Conservation (phyloP, 306 rosid species). For the Fragaria vesca region DNA sequence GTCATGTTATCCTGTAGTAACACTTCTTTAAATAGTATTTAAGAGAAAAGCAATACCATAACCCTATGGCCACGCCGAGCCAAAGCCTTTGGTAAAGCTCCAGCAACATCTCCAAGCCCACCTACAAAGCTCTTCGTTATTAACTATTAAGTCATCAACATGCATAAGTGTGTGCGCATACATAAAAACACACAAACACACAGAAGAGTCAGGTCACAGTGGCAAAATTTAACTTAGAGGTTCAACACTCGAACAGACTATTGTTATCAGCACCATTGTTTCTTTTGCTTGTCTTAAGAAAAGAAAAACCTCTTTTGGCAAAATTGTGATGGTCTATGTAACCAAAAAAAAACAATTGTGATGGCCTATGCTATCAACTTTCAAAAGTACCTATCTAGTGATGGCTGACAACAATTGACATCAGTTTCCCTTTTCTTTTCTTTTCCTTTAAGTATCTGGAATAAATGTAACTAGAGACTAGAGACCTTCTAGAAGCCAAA, state of each 20-base stretch:
- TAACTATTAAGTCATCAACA: conserved; percentile 23
- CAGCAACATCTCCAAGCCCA: conserved; percentile 99
- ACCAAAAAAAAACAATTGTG: neutral
- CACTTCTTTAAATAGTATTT: neutral
- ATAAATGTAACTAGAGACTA: neutral
- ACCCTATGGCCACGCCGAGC: conserved; percentile 99
- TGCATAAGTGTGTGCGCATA: neutral
- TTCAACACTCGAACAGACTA: neutral
- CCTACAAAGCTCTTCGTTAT: conserved; percentile 52
- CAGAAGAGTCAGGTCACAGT: neutral
- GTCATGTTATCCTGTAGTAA: neutral
- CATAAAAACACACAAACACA: neutral
- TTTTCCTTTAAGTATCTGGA: neutral
- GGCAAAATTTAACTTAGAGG: neutral
- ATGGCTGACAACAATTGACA: neutral
- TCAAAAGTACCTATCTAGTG: neutral
- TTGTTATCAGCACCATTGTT: neutral
- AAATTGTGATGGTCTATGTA: neutral
- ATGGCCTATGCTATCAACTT: neutral
- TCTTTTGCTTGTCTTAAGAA: neutral
- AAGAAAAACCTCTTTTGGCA: neutral
- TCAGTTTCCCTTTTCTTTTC: neutral
- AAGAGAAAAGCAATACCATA: conserved; percentile 61
- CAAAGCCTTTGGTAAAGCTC: conserved; percentile 93
- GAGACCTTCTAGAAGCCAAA: neutral